Base-by-base conservation (phyloP, 768 basidiomycete genomes). In the Daedaleopsis nitida region DNA sequence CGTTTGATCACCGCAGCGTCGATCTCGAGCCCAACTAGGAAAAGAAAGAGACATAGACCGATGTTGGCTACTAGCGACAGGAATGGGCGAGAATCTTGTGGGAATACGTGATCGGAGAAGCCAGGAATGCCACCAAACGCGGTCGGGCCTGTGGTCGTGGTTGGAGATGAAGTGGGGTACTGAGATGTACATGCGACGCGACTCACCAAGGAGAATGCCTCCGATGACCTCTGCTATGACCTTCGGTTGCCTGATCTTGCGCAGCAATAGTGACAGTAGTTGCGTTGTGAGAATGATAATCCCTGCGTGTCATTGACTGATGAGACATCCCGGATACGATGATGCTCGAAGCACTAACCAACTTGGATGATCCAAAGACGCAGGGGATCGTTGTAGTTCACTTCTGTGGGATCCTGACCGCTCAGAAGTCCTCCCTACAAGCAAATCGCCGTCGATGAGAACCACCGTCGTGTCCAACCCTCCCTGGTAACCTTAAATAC, bases 1-100 rank as follows among this genome's bases (percentile, higher is more conserved):
- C 89, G 87, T 67, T 82, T 87, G 74, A 98, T 88, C 60, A 98
- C 79, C 5, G 78, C 75, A 0, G 81, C 76, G 59, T 98, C 97
- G 59, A 97, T 95, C 77, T 94, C 92, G 37, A 96, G 86, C 3
- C 96, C 96, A 43, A 98, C 89, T 61, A 98, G 83, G 77, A 97
- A 98, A 14, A 98, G 83, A 75, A 94, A 95, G 47, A 94, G 83
- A 64, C 88, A 88, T 5, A 93, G 82, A 7, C 92, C 96, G 63
- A 98, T 92, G 66, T 93, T 92, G 14, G 96, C 92, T 17, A 90
- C 86, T 19, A 98, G 87, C 57, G 86, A 86, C 24, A 98, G 86
- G 71, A 88, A 96, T 0, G 94, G 81, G 7, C 83, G 71, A 0
- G 93, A 94, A 0, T 77, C 76, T 0, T 71, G 1, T 0, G 96